Conservation (phyloP, 768 basidiomycete genomes). For the Mycena crocata region DNA sequence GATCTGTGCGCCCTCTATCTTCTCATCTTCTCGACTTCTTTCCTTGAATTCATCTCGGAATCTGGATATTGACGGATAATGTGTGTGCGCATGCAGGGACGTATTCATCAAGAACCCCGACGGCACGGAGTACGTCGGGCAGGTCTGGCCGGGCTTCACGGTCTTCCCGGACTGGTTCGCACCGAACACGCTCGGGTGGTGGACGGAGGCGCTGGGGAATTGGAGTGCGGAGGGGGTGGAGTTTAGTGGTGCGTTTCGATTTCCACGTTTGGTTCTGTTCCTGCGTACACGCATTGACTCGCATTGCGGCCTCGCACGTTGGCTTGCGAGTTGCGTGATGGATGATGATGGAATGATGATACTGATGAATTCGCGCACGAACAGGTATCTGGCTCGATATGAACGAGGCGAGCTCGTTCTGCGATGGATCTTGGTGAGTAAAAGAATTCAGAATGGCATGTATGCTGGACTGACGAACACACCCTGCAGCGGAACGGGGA, state of each 20-base stretch:
- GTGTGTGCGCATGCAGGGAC: conserved; percentile 52
- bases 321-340: no score
- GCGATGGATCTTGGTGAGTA: conserved; percentile 66
- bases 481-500: conserved; percentile 62
- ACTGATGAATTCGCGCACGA: not conserved
- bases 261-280: conserved; percentile 36
- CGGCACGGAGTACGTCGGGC: conserved; percentile 76
- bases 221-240: conserved; percentile 65
- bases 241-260: conserved; percentile 43
- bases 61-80: no score
- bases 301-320: no score
- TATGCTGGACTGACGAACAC: conserved; percentile 13
- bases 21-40: not conserved
- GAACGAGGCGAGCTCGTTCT: conserved; percentile 78
- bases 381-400: conserved; percentile 76
- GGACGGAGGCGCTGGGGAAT: conserved; percentile 70
- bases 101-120: conserved; percentile 83
- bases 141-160: conserved; percentile 84
- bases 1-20: conserved; percentile 57
- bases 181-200: conserved; percentile 63
- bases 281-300: no score
- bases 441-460: not conserved
- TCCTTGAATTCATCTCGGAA: not conserved
- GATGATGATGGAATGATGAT: no score
- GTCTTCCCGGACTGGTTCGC: conserved; percentile 76